Evolutionary conservation across 345 rosid species (phyloP), one percentile per base, ranked within the genome.

Genomic region (Hirschfeldia incana): DNA sequence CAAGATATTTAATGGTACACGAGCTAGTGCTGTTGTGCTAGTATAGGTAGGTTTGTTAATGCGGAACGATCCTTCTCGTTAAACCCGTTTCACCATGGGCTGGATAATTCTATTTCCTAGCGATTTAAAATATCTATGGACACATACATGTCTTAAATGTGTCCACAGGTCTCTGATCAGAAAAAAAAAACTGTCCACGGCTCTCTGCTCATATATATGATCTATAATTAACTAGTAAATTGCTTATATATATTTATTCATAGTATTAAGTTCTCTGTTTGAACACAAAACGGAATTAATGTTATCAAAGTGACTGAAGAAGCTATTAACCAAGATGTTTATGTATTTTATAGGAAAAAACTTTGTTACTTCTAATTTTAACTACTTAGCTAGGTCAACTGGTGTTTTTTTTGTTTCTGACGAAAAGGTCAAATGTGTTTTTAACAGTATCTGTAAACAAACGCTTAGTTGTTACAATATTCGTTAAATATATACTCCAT

Each of bases 1-100:
- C 12, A 21, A 70, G 68, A 73, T 57, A 36, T 75, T 75, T 66
- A 13, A 53, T 1, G 2, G 30, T 57, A 67, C 30, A 62, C 69
- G 61, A 46, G 26, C 5, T 59, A 69, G 63, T 33, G 70, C 30
- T 60, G 42, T 36, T 77, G 30, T 70, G 70, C 37, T 62, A 10
- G 46, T 10, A 39, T 77, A 70, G 81, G 46, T 71, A 78, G 9
- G 4, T 72, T 1, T 65, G 72, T 17, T 71, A 65, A 78, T 65
- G 76, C 49, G 34, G 81, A 30, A 21, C 60, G 76, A 75, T 72
- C 37, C n/a, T 58, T 63, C 67, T 70, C 72, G 6, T 64, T 33
- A 55, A 7, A 63, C 71, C 71, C 71, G 76, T 69, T 69, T 61
- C 74, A 46, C 29, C 5, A 46, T 60, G 29, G 59, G 26, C 29